phyloP scores from a whole-genome alignment of 2,329 filamentous ascomycete species.

The Nemania sp. region DNA sequence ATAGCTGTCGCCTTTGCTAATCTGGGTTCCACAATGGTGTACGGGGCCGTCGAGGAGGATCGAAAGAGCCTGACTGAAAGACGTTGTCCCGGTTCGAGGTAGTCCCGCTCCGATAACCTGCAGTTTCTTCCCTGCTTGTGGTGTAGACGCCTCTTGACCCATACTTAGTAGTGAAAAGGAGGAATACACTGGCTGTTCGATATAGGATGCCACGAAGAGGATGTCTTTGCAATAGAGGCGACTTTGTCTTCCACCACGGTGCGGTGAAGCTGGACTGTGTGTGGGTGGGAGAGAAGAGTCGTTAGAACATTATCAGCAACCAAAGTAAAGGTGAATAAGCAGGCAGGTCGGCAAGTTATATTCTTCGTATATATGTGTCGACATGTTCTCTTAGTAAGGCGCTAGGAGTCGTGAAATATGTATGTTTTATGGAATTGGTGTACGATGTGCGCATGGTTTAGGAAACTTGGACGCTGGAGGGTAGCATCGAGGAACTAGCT shows the following conservation, averaged over 20 bases:
- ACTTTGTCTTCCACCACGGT: neutral
- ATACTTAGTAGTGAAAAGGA: conserved; percentile 15
- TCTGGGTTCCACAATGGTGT: conserved; percentile 34
- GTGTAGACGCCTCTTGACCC: conserved; percentile 35
- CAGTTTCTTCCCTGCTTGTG: conserved; percentile 30
- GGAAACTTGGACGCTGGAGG: neutral
- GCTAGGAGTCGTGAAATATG: neutral
- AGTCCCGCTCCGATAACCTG: conserved; percentile 36
- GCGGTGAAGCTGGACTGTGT: neutral
- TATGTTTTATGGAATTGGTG: conserved; percentile 13
- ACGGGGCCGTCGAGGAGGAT: conserved; percentile 35
- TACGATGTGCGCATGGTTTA: conserved; percentile 8
- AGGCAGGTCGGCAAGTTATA: conserved; percentile 9
- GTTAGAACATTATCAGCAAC: no score
- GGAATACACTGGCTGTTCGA: neutral
- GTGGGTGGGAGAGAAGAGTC: neutral
- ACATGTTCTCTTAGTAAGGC: conserved; percentile 18
- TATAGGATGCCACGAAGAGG: neutral
- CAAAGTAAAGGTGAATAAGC: neutral
- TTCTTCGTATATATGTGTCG: neutral
- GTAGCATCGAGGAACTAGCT: neutral
- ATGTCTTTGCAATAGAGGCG: neutral
- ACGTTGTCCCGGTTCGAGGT: conserved; percentile 34
- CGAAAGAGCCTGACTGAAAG: conserved; percentile 33
- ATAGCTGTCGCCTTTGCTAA: conserved; percentile 26